These are phyloP conservation scores for Flueggea neowawraea DNA, from an alignment of 441 rosid genomes.

Conservation along the genomic window DNA sequence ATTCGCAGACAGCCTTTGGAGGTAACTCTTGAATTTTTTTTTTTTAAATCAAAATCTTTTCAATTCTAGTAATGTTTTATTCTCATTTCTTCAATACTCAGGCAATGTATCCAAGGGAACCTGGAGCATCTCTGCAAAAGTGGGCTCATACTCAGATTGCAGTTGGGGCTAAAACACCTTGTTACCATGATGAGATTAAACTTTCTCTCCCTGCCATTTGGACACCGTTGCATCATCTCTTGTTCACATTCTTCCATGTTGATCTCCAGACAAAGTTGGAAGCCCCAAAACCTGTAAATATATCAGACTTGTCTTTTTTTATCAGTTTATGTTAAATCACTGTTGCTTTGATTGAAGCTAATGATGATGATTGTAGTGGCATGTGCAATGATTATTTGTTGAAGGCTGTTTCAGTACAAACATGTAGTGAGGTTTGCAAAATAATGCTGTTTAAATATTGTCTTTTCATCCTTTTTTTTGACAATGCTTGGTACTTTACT, in stretches of 20 bases:
- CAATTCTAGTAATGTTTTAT: conserved; percentile 15
- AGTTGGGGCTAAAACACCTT: conserved; percentile 82
- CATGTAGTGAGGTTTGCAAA: too few species aligned
- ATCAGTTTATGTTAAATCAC: background rate
- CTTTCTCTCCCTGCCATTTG: conserved; percentile 89
- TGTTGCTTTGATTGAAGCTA: too few species aligned
- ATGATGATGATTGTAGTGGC: too few species aligned
- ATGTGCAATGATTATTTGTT: too few species aligned
- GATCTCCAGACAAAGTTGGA: conserved; percentile 99
- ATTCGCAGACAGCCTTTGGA: conserved; percentile 90
- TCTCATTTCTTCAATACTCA: conserved; percentile 35
- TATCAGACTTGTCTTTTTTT: conserved; percentile 1
- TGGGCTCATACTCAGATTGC: conserved; percentile 97
- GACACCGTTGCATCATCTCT: conserved; percentile 94
- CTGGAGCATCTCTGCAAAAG: conserved; percentile 68
- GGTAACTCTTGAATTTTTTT: conserved; percentile 41
- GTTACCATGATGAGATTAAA: conserved; percentile 97
- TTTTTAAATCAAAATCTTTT: conserved; percentile 13
- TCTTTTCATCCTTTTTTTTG: background rate
- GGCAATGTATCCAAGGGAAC: conserved; percentile 96
- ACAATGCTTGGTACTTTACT: background rate
- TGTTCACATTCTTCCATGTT: conserved; percentile 96
- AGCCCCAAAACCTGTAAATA: conserved; percentile 97
- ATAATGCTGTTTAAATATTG: background rate
- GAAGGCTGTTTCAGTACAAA: too few species aligned